Evolutionary conservation across 768 basidiomycete genomes (phyloP).

Genomic region (Tephrocybe rancida): DNA sequence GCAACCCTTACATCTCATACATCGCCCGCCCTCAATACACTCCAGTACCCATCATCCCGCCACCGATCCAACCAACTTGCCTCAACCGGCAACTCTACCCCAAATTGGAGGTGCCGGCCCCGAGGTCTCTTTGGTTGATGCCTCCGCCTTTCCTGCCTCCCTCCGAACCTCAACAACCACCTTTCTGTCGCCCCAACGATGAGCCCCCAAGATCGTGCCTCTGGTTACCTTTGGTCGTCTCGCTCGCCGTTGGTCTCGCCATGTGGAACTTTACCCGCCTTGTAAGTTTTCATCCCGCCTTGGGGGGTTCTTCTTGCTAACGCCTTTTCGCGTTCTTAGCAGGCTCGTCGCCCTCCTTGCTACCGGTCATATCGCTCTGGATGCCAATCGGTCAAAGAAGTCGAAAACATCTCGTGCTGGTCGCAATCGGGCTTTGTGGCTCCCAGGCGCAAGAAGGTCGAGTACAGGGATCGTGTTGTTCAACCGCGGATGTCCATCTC

Average conservation of each 20-base stretch:
- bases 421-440: background rate
- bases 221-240: background rate
- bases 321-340: background rate
- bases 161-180: background rate
- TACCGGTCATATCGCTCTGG: too few species aligned
- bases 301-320: background rate
- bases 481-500: background rate
- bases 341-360: background rate
- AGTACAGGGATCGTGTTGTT: background rate
- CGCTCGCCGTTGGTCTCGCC: background rate
- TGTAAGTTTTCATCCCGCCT: background rate
- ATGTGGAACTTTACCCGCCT: conserved; percentile 1
- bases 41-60: conserved; percentile 1
- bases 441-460: background rate
- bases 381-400: background rate
- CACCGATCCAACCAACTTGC: conserved; percentile 4
- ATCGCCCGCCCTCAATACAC: conserved; percentile 3
- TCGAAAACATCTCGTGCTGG: background rate
- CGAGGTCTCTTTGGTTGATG: background rate
- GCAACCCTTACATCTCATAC: conserved; percentile 1
- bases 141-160: background rate
- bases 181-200: background rate
- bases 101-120: conserved; percentile 10
- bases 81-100: conserved; percentile 6
- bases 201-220: background rate